Percentiles rank a stretch among this genome's conserved stretches.
These are phyloP conservation scores for Thermothielavioides terrestris DNA, from an alignment of 495 filamentous ascomycete species.

Conservation along the genomic window DNA sequence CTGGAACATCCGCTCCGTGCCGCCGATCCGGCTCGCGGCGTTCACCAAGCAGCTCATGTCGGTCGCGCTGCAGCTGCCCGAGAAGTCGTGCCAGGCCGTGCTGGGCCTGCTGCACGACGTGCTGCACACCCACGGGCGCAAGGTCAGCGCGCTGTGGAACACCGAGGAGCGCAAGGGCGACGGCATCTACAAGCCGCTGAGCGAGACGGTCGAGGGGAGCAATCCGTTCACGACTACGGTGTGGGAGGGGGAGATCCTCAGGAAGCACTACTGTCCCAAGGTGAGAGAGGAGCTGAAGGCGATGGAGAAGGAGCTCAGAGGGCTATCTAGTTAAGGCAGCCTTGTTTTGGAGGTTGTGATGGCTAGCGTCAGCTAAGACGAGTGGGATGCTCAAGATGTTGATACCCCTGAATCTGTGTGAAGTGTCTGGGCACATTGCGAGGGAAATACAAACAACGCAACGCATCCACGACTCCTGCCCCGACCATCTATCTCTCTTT, in stretches of 20 bases:
- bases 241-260: constrained; percentile 87
- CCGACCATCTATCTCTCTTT: no score
- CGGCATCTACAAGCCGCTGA: constrained; percentile 45
- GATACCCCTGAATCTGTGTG: neutral
- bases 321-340: neutral
- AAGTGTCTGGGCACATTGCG: neutral
- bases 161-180: constrained; percentile 80
- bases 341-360: neutral
- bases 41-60: constrained; percentile 91
- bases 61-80: constrained; percentile 71
- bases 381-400: neutral
- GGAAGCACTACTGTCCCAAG: constrained; percentile 77
- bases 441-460: neutral
- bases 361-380: neutral
- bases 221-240: constrained; percentile 85
- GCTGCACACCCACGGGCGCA: constrained; percentile 45
- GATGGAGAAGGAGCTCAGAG: constrained; percentile 55
- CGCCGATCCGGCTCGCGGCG: constrained; percentile 70
- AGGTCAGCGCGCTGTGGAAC: constrained; percentile 34
- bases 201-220: constrained; percentile 60
- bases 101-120: constrained; percentile 67
- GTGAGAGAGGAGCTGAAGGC: constrained; percentile 65
- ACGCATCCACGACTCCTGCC: no score
- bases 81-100: constrained; percentile 73
- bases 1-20: constrained; percentile 50